Evolutionary conservation across 768 basidiomycete species (phyloP), one percentile per base, ranked within the genome.

Genomic region (Leccinum disarticulatum): DNA sequence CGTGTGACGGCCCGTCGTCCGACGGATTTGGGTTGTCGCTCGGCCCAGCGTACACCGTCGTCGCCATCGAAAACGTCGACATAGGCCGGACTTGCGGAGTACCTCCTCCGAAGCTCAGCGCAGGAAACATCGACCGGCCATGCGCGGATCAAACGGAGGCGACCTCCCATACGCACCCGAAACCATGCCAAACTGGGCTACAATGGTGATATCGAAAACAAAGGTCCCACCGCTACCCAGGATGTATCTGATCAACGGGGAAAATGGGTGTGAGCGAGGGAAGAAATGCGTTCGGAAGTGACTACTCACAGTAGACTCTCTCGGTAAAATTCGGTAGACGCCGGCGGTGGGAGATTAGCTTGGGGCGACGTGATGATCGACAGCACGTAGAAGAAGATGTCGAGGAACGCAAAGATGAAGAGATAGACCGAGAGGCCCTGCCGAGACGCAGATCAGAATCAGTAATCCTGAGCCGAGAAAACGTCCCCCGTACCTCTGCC

Each of bases 221-320:
- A 98, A 83, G 1, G 96, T 98, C 2, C 97, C 97, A 43, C 84
- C 95, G 59, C 92, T 94, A 35, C 96, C 96, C 2, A 98, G 77
- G 0, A 98, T 80, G 70, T 95, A 98, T 53, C 91, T 92, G 61
- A 33, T 19, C 19, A 15, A 31, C 33, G 35, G 43, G 11, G 14
- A 46, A 51, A 47, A 31, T 36, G 43, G 53, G 38, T 38, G 17
- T 54, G 15, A 48, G 38, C 27, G 56, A 55, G 38, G 41, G n/a
- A 50, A 28, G 3, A 4, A 9, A 30, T 27, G 9, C 14, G 36
- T 31, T 46, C 17, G 52, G 52, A 52, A 54, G 46, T 11, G 31
- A 13, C 17, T 19, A 84, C 91, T 66, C 67, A 95, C 92, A 93
- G 93, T 61, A 95, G 82, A 66, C 87, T 90, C 74, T 95, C 93